Evolutionary conservation across 2,329 filamentous ascomycete species (phyloP), one percentile per base, ranked within the genome.

Genomic region (Aureobasidium melanogenum): DNA sequence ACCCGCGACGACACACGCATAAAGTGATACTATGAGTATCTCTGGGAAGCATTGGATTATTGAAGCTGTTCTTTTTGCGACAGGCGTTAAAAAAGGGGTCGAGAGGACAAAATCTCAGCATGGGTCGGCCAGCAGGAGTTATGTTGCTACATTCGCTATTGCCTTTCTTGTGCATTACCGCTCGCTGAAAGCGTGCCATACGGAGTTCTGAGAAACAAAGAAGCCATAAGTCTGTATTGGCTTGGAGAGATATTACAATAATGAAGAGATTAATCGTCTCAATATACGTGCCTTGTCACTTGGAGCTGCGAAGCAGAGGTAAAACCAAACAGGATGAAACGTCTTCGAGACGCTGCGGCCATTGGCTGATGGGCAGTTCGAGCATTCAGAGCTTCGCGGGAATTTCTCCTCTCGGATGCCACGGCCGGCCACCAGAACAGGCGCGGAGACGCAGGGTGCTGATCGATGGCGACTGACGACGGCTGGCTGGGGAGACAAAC

Each of bases 111-210:
- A 58, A 48, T 48, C 19, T 58, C 22, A 58, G 55, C 55, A 58
- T 58, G 55, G 55, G 55, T 38, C 22, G 55, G 43, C 55, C 43
- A 58, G 41, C 55, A 58, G 55, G 55, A 48, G 55, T 58, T 58
- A 47, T 39, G 43, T 58, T 58, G 55, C 43, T 58, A 58, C 55
- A 48, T 48, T 47, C 43, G 41, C 55, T 58, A 58, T 58, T 28
- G 24, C 43, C 43, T 28, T 48, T 48, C 54, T 26, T 58, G 55
- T 48, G 55, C 55, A 58, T 58, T 32, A 58, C n/a, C 10, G 55
- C 55, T 47, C 55, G 55, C 55, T 38, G 22, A 28, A 38, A 47
- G 55, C 55, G 32, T 58, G 55, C 43, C 32, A 47, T 9, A 58
- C 17, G 26, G 43, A 44, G 54, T 57, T 57, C 54, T 28, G 43